These are phyloP conservation scores for Linnemannia schmuckeri DNA, from an alignment of 192 early-diverging fungal species.

Conservation along the genomic window DNA sequence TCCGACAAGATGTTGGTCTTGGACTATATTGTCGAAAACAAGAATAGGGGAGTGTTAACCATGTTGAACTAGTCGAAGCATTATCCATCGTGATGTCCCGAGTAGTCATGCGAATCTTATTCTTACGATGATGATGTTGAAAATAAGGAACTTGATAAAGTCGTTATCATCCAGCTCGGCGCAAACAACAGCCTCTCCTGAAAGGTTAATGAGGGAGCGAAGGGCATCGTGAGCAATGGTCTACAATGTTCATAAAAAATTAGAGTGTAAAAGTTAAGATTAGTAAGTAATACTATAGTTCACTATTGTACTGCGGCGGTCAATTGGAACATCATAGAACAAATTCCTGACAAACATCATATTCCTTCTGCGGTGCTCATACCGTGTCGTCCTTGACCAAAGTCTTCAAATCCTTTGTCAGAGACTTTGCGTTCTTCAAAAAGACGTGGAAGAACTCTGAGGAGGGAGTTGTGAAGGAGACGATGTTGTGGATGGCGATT, in stretches of 20 bases:
- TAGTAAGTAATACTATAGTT: not conserved
- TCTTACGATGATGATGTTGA: constrained; percentile 74
- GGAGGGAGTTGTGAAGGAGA: constrained; percentile 72
- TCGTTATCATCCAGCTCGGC: constrained; percentile 76
- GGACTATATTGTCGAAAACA: constrained; percentile 17
- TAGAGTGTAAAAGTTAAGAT: not conserved
- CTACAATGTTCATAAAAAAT: constrained; percentile 52
- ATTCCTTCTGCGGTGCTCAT: constrained; percentile 11
- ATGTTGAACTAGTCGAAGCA: not conserved
- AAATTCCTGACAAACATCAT: not conserved
- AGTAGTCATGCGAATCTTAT: not conserved
- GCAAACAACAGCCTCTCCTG: constrained; percentile 73
- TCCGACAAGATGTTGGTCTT: constrained; percentile 76
- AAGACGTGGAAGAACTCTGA: constrained; percentile 74
- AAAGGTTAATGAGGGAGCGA: constrained; percentile 87
- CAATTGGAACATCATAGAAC: not conserved
- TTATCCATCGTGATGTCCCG: not conserved
- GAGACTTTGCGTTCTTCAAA: constrained; percentile 68
- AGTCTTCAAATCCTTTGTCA: constrained; percentile 76
- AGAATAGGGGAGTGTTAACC: not conserved
- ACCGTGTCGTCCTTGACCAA: constrained; percentile 79
- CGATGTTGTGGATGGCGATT: constrained; percentile 83
- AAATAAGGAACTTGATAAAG: constrained; percentile 77
- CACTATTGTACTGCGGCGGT: not conserved
- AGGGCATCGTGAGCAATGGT: constrained; percentile 87